Percentiles rank a stretch among this genome's conserved stretches.
Evolutionary conservation across 139 green algal species (phyloP).

Genomic region (Haematococcus sp.): DNA sequence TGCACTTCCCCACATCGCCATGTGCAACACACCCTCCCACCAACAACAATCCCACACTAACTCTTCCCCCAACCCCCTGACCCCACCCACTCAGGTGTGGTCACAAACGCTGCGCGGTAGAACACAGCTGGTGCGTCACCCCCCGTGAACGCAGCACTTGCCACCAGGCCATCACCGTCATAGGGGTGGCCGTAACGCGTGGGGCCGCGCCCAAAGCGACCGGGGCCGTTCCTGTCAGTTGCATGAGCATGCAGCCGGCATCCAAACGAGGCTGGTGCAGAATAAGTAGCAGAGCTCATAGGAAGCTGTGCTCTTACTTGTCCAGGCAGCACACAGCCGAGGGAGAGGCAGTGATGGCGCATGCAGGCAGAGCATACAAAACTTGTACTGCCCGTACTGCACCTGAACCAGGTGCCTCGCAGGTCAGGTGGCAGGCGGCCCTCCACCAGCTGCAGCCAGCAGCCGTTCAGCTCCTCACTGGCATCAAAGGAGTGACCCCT

Average conservation of each 20-base stretch:
- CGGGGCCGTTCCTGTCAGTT: constrained; percentile 52
- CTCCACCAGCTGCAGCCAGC: not conserved
- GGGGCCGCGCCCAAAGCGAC: constrained; percentile 23
- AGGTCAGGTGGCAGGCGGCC: not conserved
- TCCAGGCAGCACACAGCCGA: no score
- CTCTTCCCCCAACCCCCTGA: not conserved
- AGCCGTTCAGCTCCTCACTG: not conserved
- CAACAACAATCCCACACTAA: constrained; percentile 8
- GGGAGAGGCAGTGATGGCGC: no score
- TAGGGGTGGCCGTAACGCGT: constrained; percentile 39
- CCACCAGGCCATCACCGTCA: constrained; percentile 54
- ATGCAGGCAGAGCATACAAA: no score
- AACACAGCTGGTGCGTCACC: constrained; percentile 26
- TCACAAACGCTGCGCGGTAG: constrained; percentile 37
- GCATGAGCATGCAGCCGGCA: not conserved
- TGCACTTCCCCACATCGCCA: no score
- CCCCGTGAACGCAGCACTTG: constrained; percentile 31
- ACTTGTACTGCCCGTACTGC: not conserved
- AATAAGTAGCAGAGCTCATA: no score
- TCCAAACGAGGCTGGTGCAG: not conserved
- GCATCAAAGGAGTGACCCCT: not conserved
- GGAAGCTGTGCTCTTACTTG: no score
- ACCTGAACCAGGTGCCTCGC: constrained; percentile 1
- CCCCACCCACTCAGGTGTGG: constrained; percentile 48
- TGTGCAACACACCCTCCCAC: not conserved